phyloP scores from a whole-genome alignment of 2,329 filamentous ascomycete species.

The Tympanopsis confertula region DNA sequence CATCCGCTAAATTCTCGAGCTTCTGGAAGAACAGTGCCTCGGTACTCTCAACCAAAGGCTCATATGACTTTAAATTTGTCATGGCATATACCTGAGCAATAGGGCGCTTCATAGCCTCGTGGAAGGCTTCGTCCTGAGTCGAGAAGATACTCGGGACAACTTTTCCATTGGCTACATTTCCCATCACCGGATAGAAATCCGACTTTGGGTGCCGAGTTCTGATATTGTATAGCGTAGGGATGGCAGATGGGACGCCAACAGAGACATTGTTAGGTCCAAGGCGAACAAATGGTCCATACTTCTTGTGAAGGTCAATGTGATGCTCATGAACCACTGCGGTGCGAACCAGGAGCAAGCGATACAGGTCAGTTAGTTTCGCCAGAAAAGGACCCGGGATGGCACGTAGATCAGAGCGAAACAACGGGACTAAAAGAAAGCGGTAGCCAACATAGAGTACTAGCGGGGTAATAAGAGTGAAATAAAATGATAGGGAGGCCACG shows the following conservation, averaged over 20 bases:
- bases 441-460: too few species aligned
- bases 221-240: slow-evolving; percentile 9
- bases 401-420: too few species aligned
- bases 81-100: slow-evolving; percentile 12
- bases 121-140: slow-evolving; percentile 15
- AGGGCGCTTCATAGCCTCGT: slow-evolving; percentile 13
- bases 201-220: slow-evolving; percentile 11
- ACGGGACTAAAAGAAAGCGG: too few species aligned
- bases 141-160: slow-evolving; percentile 14
- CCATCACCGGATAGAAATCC: not conserved
- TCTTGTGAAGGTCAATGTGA: slow-evolving; percentile 6
- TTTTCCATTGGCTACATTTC: not conserved
- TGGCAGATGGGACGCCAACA: slow-evolving; percentile 6
- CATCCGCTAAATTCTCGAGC: slow-evolving; percentile 7
- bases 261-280: slow-evolving; percentile 9
- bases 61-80: slow-evolving; percentile 9
- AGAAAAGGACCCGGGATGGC: not conserved
- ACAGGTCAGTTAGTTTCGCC: not conserved
- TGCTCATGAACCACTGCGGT: slow-evolving; percentile 7
- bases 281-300: slow-evolving; percentile 9
- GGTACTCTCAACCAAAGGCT: slow-evolving; percentile 10
- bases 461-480: too few species aligned
- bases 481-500: too few species aligned
- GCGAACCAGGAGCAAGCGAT: slow-evolving; percentile 4
- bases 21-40: slow-evolving; percentile 7